Evolutionary conservation across 306 rosid species (phyloP).

Genomic region (Rosa rugosa): DNA sequence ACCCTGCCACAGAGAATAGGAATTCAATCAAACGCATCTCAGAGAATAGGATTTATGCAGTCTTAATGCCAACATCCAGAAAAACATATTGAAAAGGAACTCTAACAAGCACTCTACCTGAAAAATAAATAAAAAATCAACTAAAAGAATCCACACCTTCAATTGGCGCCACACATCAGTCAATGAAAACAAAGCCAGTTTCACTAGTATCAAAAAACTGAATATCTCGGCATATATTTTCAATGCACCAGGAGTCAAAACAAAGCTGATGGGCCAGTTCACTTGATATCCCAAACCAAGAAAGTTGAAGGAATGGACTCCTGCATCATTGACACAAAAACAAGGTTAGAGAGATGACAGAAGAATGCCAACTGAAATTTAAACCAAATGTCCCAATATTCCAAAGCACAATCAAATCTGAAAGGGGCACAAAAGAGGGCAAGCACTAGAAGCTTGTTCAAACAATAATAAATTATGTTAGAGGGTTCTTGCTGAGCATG

Average conservation of each 20-base stretch:
- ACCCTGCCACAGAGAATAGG: too few relatives aligned
- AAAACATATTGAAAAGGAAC: neutral
- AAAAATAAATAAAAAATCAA: neutral
- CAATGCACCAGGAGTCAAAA: conserved; percentile 76
- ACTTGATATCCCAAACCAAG: conserved; percentile 91
- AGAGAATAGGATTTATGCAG: too few relatives aligned
- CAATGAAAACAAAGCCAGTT: conserved; percentile 78
- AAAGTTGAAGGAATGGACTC: conserved; percentile 87
- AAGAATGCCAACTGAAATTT: neutral
- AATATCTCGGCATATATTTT: conserved; percentile 83
- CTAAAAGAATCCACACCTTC: conserved; percentile 58
- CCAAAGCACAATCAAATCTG: conserved; percentile 10
- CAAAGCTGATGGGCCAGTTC: conserved; percentile 86
- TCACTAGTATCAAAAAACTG: conserved; percentile 91
- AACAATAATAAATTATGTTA: neutral
- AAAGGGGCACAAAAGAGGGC: neutral
- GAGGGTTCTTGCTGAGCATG: too few relatives aligned
- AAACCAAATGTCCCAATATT: neutral
- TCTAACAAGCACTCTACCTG: neutral
- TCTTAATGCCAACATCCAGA: neutral
- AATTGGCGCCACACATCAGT: conserved; percentile 80
- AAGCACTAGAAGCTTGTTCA: neutral
- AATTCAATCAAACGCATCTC: too few relatives aligned
- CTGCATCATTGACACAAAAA: conserved; percentile 50
- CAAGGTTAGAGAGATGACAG: neutral